Percentiles rank a stretch among this genome's conserved stretches.
These are phyloP conservation scores for Russula sp. DNA, from an alignment of 768 basidiomycete genomes.

Conservation along the genomic window DNA sequence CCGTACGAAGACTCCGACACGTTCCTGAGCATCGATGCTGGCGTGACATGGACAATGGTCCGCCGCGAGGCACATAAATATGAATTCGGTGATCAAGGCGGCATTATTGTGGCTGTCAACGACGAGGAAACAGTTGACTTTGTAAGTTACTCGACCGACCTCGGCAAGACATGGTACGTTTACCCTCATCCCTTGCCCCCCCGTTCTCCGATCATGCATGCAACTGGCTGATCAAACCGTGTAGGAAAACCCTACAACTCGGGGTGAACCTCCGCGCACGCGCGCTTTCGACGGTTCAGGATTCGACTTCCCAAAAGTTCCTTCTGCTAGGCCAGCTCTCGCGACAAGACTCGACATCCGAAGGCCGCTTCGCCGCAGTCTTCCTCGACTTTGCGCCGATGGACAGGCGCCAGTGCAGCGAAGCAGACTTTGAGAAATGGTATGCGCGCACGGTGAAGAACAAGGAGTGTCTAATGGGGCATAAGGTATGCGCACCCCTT, in stretches of 20 bases:
- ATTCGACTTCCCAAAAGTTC: conserved; percentile 96
- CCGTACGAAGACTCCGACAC: conserved; percentile 87
- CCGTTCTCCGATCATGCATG: neutral
- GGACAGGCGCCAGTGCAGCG: conserved; percentile 57
- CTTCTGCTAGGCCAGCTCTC: conserved; percentile 74
- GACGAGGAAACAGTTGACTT: conserved; percentile 72
- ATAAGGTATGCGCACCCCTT: conserved; percentile 51
- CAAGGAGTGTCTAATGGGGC: conserved; percentile 87
- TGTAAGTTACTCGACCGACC: conserved; percentile 73
- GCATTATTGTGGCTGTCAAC: conserved; percentile 72
- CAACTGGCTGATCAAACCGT: neutral
- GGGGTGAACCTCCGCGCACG: conserved; percentile 64
- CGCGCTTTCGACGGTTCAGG: conserved; percentile 82
- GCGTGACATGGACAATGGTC: conserved; percentile 79
- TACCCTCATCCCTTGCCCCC: neutral
- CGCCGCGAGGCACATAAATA: conserved; percentile 78
- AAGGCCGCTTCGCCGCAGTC: conserved; percentile 62
- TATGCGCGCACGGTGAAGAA: conserved; percentile 61
- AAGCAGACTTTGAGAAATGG: conserved; percentile 80
- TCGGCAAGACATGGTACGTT: conserved; percentile 76
- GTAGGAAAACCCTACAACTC: conserved; percentile 64
- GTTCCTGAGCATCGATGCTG: conserved; percentile 87
- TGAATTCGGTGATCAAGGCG: conserved; percentile 89
- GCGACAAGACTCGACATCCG: conserved; percentile 45
- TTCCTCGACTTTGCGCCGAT: conserved; percentile 78